Percentiles rank a stretch among this genome's conserved stretches.
phyloP scores from a whole-genome alignment of 768 basidiomycete genomes.

The Termitomyces heimii region DNA sequence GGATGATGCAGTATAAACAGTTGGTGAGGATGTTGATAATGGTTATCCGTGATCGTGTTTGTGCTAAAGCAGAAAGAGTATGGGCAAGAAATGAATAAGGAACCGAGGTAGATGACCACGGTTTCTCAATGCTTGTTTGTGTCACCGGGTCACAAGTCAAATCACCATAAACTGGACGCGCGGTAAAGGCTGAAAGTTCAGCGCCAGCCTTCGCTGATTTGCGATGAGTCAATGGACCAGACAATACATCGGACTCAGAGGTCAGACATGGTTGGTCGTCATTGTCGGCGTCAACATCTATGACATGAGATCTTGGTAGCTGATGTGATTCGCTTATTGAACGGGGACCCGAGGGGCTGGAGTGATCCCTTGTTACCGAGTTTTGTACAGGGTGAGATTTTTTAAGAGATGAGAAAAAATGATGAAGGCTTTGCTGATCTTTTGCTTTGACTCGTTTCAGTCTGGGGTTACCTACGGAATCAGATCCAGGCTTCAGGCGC shows the following conservation, averaged over 20 bases:
- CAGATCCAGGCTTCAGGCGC: background rate
- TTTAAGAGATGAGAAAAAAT: background rate
- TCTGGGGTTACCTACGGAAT: background rate
- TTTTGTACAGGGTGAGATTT: background rate
- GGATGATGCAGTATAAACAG: constrained; percentile 60
- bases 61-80: constrained; percentile 51
- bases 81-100: constrained; percentile 73
- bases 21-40: constrained; percentile 72
- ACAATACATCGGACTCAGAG: background rate
- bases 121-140: constrained; percentile 36
- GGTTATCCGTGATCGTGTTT: constrained; percentile 66
- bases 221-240: too few relatives aligned
- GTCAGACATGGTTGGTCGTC: background rate
- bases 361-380: background rate
- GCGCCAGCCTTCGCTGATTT: background rate
- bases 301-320: background rate
- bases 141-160: constrained; percentile 44
- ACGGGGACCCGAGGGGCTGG: background rate
- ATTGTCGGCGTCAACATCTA: constrained; percentile 4
- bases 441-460: background rate
- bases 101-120: constrained; percentile 37
- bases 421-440: background rate
- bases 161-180: constrained; percentile 8
- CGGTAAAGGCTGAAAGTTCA: background rate
- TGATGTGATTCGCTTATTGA: background rate